phyloP scores from a whole-genome alignment of 768 basidiomycete species.

The Hydnomerulius pinastri region DNA sequence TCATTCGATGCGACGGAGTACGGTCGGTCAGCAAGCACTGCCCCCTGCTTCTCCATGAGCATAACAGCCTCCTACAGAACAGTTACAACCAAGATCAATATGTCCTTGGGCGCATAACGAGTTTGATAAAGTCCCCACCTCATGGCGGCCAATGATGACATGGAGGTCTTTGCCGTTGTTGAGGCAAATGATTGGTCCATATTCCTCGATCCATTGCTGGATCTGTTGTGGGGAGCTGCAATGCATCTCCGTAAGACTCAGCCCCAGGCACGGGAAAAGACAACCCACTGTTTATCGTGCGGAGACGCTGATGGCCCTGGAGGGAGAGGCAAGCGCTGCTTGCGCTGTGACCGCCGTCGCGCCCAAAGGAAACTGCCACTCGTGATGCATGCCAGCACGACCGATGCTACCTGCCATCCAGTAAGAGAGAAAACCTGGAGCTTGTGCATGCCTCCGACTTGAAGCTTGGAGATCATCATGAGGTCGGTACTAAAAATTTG shows the following conservation, averaged over 20 bases:
- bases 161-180: background rate
- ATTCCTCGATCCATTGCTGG: constrained; percentile 7
- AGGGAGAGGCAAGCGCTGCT: background rate
- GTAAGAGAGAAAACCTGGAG: background rate
- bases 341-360: background rate
- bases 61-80: constrained; percentile 32
- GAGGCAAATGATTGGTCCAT: constrained; percentile 9
- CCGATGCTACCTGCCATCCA: background rate
- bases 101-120: background rate
- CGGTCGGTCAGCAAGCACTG: constrained; percentile 46
- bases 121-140: background rate
- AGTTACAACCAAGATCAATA: background rate
- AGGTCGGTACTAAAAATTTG: too few species aligned
- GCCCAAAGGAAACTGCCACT: background rate
- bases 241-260: background rate
- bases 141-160: constrained; percentile 9
- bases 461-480: background rate
- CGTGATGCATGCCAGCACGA: background rate
- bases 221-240: constrained; percentile 1
- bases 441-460: background rate
- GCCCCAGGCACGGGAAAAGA: background rate
- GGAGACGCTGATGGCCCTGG: constrained; percentile 6
- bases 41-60: constrained; percentile 59
- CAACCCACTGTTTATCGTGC: constrained; percentile 1
- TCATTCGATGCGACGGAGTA: constrained; percentile 51